Conservation (phyloP, 768 basidiomycete species). For the Boletellus emodensis region DNA sequence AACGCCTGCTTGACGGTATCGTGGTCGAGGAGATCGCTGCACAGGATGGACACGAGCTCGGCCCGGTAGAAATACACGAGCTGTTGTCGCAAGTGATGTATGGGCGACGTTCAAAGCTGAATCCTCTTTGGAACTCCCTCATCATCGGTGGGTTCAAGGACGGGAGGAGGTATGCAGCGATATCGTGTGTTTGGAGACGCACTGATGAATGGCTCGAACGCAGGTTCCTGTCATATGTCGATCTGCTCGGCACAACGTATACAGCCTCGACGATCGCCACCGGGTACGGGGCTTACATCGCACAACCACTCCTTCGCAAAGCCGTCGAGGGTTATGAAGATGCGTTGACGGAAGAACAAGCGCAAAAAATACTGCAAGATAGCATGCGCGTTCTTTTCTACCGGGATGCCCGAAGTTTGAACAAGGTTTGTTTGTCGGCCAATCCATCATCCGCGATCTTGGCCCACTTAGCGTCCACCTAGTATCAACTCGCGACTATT, state of each 20-base stretch:
- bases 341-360: slow-evolving; percentile 72
- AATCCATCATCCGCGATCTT: not conserved
- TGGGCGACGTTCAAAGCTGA: slow-evolving; percentile 75
- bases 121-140: slow-evolving; percentile 94
- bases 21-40: slow-evolving; percentile 75
- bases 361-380: slow-evolving; percentile 70
- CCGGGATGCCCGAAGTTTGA: slow-evolving; percentile 90
- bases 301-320: slow-evolving; percentile 86
- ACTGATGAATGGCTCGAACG: not conserved
- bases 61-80: slow-evolving; percentile 88
- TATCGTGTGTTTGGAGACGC: not conserved
- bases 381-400: slow-evolving; percentile 95
- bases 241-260: slow-evolving; percentile 96
- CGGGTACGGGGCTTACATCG: slow-evolving; percentile 90
- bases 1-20: slow-evolving; percentile 72
- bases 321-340: slow-evolving; percentile 84
- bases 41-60: slow-evolving; percentile 79
- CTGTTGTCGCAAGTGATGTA: slow-evolving; percentile 92
- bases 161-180: slow-evolving; percentile 60
- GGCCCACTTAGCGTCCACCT: slow-evolving; percentile 1
- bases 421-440: slow-evolving; percentile 63
- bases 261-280: slow-evolving; percentile 90
- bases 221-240: slow-evolving; percentile 92
- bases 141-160: slow-evolving; percentile 91
- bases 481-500: slow-evolving; percentile 96